These are phyloP conservation scores for Candida freyschussii DNA, from an alignment of 1,139 yeast species.

Conservation along the genomic window DNA sequence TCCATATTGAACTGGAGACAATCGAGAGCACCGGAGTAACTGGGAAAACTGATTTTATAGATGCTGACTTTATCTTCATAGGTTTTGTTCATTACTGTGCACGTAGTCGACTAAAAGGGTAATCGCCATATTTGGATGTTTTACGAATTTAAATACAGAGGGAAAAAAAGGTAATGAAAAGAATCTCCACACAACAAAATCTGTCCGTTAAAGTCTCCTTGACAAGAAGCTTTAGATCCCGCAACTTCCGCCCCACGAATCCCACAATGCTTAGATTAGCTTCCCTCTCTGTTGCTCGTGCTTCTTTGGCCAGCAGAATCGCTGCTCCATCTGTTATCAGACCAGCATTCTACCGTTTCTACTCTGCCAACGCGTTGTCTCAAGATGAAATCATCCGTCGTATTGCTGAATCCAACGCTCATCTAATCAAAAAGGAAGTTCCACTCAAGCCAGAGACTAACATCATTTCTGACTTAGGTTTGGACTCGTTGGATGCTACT, in stretches of 20 bases:
- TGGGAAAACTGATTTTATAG: too few relatives aligned
- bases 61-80: too few relatives aligned
- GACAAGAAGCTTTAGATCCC: not conserved
- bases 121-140: too few relatives aligned
- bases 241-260: not conserved
- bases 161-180: too few relatives aligned
- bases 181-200: too few relatives aligned
- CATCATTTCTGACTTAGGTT: conserved; percentile 46
- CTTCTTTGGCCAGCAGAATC: conserved; percentile 10
- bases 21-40: conserved; percentile 17
- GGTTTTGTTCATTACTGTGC: too few relatives aligned
- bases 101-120: too few relatives aligned
- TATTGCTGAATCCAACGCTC: conserved; percentile 24
- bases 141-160: too few relatives aligned
- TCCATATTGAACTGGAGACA: conserved; percentile 48
- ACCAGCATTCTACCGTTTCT: conserved; percentile 21
- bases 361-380: conserved; percentile 23
- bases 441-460: conserved; percentile 28
- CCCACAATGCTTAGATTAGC: conserved; percentile 25
- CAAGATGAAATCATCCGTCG: conserved; percentile 26
- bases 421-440: conserved; percentile 23
- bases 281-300: conserved; percentile 20
- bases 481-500: conserved; percentile 67
- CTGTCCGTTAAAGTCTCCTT: too few relatives aligned
- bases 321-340: conserved; percentile 7